phyloP scores from a whole-genome alignment of 2,329 filamentous ascomycete species.

The Pseudocercospora musae region DNA sequence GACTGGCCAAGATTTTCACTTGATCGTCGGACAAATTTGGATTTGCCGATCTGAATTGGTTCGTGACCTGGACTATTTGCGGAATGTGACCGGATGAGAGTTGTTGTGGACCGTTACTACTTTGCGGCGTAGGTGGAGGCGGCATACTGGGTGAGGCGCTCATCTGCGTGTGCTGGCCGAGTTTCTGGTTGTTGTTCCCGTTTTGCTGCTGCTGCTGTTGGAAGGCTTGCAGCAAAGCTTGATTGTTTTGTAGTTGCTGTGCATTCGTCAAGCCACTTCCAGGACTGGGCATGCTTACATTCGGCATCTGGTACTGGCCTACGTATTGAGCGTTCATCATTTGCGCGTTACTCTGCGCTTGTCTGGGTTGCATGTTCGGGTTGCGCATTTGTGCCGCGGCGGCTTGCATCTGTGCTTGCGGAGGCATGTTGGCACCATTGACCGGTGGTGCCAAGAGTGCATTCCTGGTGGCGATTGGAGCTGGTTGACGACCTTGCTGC shows the following conservation, averaged over 20 bases:
- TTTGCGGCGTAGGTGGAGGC: constrained; percentile 35
- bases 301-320: constrained; percentile 30
- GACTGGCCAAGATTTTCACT: constrained; percentile 51
- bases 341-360: constrained; percentile 27
- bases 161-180: constrained; percentile 24
- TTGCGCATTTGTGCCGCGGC: constrained; percentile 10
- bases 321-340: constrained; percentile 28
- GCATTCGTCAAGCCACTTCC: constrained; percentile 31
- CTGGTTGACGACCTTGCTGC: constrained; percentile 38
- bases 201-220: constrained; percentile 27
- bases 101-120: constrained; percentile 40
- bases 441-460: constrained; percentile 50
- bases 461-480: constrained; percentile 48
- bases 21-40: constrained; percentile 54
- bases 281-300: constrained; percentile 30
- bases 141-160: constrained; percentile 38
- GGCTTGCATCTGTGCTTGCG: constrained; percentile 53
- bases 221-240: constrained; percentile 32
- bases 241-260: constrained; percentile 35
- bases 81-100: constrained; percentile 54
- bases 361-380: constrained; percentile 26
- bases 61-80: constrained; percentile 53
- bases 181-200: constrained; percentile 21
- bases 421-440: constrained; percentile 57
- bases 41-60: constrained; percentile 51